Base-by-base conservation (phyloP, 1,284 basidiomycete genomes). In the Leccinum idahoense region DNA sequence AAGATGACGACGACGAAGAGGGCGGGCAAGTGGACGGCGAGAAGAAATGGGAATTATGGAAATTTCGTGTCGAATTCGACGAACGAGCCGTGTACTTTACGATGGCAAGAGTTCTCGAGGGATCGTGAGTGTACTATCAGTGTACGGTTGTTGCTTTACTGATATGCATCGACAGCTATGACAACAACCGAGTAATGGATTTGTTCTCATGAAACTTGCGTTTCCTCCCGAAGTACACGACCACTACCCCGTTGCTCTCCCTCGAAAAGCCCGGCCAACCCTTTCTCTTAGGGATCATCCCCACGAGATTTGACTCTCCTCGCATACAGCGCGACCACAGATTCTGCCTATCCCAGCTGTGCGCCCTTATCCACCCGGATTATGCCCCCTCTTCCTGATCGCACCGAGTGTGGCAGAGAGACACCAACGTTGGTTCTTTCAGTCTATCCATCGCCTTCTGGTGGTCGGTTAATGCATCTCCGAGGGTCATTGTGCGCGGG, bases 41-140 rank as follows among this genome's bases (percentile, higher is more conserved):
- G 7, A 75, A 74, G 63, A 79, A 83, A 20, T 89, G 87, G 87
- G 86, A 89, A 68, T 70, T 90, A 7, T 89, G 87, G 88, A 90
- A 90, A 68, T 89, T 87, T 66, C 76, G 88, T 11, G 87, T 90
- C 10, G 88, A 89, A 69, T 89, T 88, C 69, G 87, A 88, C 44
- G 81, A 85, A 65, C 76, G 85, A 64, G 83, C 84, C 1, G 88
- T 89, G 35, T 90, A 84, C 71, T 89, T 90, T 69, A 87, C 85
- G 1, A 89, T 90, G 87, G 88, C 88, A 2, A 86, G 83, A 69
- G 78, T 85, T 29, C 66, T 87, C 26, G 73, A 78, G 53, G 78
- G 77, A 69, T 78, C 79, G 83, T 85, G 71, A 76, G 85, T 82
- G 54, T 53, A 54, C 53, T 51, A 12, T 32, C 55, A 2, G 35